Evolutionary conservation across 2,329 filamentous ascomycete genomes (phyloP), one percentile per base, ranked within the genome.

Genomic region (Zelopaecilomyces penicillatus): DNA sequence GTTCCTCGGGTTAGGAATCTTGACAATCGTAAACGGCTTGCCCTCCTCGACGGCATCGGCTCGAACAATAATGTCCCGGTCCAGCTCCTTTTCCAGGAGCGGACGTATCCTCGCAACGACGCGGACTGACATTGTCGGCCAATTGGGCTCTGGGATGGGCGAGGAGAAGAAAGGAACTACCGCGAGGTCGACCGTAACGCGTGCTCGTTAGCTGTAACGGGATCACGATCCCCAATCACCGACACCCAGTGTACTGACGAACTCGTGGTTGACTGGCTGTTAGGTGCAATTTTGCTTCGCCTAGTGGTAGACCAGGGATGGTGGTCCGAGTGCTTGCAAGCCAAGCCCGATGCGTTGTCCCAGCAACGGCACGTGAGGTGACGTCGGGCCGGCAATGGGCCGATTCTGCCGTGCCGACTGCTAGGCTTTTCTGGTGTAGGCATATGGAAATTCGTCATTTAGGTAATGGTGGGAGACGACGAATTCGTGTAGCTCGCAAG

Each of bases 1-100:
- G 59, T 96, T 96, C 70, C 93, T 95, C 0, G 91, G 90, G 60
- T 89, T 96, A 4, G 91, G 91, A 57, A 97, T 94, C 63, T 85
- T 84, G 59, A 97, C 81, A 30, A 94, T 69, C 28, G 75, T 82
- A 50, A 76, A 79, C 19, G 80, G 74, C 52, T 74, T 76, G 53
- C 76, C 76, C 39, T 77, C 68, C 42, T 82, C 76, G 46, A 73
- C 76, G 50, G 75, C 78, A 39, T 82, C 82, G 6, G 81, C 76
- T 40, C 69, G 73, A 53, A 97, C 83, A 55, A 97, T 95, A 49
- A 87, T 77, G 68, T 97, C 91, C 65, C 85, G 85, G 60, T 93
- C 86, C 47, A 84, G 73, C 71, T 97, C 93, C 52, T 84, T 82
- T 56, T 87, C 83, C 51, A 96, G 80, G 51, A 96, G 77, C 42